Conservation (phyloP, 345 rosid genomes). For the Citrus trifoliata region DNA sequence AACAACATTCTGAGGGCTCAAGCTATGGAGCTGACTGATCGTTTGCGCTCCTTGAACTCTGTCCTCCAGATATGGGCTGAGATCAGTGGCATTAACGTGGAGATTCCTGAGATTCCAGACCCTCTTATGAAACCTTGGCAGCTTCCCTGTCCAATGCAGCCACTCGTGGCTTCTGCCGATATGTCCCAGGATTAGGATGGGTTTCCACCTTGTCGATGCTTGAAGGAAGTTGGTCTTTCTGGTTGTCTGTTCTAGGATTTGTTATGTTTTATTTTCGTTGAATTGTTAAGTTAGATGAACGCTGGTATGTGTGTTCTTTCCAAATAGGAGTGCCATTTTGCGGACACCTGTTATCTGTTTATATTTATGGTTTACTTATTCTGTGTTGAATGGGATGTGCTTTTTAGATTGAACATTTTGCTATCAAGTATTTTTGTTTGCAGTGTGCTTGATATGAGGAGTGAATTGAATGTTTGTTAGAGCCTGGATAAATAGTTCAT, state of each 20-base stretch:
- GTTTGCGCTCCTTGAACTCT: slow-evolving; percentile 55
- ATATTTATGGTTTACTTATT: neutral
- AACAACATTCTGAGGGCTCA: slow-evolving; percentile 71
- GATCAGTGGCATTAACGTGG: slow-evolving; percentile 51
- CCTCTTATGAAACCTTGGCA: slow-evolving; percentile 60
- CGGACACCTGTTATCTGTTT: neutral
- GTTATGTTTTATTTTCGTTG: neutral
- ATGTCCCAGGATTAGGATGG: slow-evolving; percentile 39
- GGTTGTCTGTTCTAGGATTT: neutral
- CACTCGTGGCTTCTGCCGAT: slow-evolving; percentile 51
- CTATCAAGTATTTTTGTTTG: neutral
- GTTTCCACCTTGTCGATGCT: neutral
- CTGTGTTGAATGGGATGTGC: neutral
- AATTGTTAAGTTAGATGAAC: neutral
- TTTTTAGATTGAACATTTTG: neutral
- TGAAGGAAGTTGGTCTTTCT: neutral
- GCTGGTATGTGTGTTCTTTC: neutral
- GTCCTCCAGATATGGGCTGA: slow-evolving; percentile 60
- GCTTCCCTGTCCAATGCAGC: slow-evolving; percentile 49
- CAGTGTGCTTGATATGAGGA: neutral
- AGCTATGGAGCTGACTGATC: slow-evolving; percentile 58
- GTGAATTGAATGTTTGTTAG: neutral
- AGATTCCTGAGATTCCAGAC: slow-evolving; percentile 71
- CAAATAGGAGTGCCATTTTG: neutral
- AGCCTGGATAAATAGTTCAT: neutral